Evolutionary conservation across 805 yeast genomes (phyloP), one percentile per base, ranked within the genome.

Genomic region (Phaffomyces antillensis): DNA sequence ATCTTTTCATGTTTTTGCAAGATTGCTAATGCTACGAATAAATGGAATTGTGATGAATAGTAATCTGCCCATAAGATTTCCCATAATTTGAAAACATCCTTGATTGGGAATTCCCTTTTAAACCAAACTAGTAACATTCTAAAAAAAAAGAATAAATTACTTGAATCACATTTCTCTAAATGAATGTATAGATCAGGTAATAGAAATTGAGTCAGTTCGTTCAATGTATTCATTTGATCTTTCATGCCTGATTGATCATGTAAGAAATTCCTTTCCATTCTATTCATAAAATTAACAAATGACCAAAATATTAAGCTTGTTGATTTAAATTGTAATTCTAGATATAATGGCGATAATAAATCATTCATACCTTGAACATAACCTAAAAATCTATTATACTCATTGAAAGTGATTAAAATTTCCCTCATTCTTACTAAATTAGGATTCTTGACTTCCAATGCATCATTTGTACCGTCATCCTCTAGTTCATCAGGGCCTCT

Each of bases 311-410:
- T 72, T 23, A 88, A 56, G 3, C 41, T 43, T 9, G 41, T 40
- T 0, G 82, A 68, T 53, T 90, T 96, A 60, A 90, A 95, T 52
- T 75, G 73, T 9, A 72, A 50, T 10, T 71, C 65, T 43, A 73
- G 77, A 61, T 88, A 93, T 3, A 93, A 64, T 0, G 97, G 97
- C 0, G 96, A 84, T 33, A 93, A 67, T 42, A 93, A 68, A 63
- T 93, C 99, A 10, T 93, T 80, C 99, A 93, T 93, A 2, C 99
- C 99, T 66, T 93, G 99, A 17, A 93, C 96, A 58, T 93, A 93
- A 1, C 99, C 99, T 53, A 93, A 65, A 53, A 88, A 83, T 39
- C 69, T 71, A 62, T 93, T 90, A 61, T 81, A 75, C 62, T 86
- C 89, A 61, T 93, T 91, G 58, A 84, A 91, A 0, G 97, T 86